A percentile compares a stretch with the other conserved stretches of the same genome.
These are phyloP conservation scores for Podila minutissima DNA, from an alignment of 192 early-diverging fungal genomes.

Conservation along the genomic window DNA sequence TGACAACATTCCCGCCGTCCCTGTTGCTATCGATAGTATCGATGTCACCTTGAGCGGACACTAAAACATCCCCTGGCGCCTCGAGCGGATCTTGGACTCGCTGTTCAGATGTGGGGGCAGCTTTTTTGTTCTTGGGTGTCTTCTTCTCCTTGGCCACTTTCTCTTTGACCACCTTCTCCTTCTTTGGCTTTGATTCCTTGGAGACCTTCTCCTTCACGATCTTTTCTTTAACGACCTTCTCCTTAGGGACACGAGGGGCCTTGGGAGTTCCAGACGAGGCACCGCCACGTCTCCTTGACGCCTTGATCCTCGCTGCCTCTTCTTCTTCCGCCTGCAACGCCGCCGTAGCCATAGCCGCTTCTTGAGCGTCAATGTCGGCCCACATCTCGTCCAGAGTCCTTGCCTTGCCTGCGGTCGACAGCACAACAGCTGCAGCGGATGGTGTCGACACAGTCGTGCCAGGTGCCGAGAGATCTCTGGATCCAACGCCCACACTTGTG, in stretches of 20 bases:
- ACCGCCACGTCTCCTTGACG: neutral
- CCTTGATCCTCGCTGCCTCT: neutral
- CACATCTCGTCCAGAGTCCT: conserved; percentile 44
- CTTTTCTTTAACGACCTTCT: neutral
- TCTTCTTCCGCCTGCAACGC: conserved; percentile 2
- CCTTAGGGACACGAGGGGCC: neutral
- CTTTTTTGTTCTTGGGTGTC: no score
- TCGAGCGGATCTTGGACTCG: no score
- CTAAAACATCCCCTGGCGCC: no score
- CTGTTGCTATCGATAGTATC: no score
- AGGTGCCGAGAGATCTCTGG: conserved; percentile 8
- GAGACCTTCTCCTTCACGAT: neutral
- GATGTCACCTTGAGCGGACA: no score
- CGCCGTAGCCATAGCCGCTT: conserved; percentile 3
- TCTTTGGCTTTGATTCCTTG: conserved; percentile 2
- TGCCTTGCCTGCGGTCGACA: conserved; percentile 13
- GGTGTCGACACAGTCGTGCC: conserved; percentile 11
- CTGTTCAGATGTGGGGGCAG: no score
- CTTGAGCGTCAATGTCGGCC: conserved; percentile 19
- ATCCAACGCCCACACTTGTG: neutral
- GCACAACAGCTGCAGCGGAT: conserved; percentile 3
- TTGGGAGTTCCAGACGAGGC: neutral
- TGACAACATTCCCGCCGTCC: no score
- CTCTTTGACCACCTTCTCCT: neutral
- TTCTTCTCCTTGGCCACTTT: neutral